Percentiles rank a stretch among this genome's conserved stretches.
Evolutionary conservation across 2,329 filamentous ascomycete genomes (phyloP).

Genomic region (Taxawa tesnikishii): DNA sequence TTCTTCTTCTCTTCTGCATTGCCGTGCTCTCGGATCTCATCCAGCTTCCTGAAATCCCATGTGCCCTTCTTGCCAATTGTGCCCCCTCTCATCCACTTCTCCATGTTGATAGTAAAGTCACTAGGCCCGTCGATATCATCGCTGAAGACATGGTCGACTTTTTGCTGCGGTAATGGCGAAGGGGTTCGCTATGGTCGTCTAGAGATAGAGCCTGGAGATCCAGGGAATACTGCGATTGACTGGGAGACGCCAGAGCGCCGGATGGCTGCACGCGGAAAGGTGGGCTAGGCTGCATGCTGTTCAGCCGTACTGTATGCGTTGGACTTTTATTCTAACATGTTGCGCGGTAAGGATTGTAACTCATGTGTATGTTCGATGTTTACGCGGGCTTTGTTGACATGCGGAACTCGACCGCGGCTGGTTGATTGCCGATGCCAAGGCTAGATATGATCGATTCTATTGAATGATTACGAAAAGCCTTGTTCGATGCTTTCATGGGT

Average conservation of each 20-base stretch:
- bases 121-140: conserved; percentile 25
- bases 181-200: conserved; percentile 11
- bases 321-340: no score
- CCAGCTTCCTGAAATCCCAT: conserved; percentile 6
- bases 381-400: no score
- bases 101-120: conserved; percentile 24
- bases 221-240: conserved; percentile 16
- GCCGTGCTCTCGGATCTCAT: conserved; percentile 1
- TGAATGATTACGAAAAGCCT: no score
- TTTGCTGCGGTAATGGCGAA: conserved; percentile 12
- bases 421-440: no score
- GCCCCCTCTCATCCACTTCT: conserved; percentile 17
- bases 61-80: neutral
- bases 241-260: conserved; percentile 3
- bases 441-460: no score
- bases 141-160: conserved; percentile 14
- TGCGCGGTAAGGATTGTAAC: no score
- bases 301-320: no score
- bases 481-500: no score
- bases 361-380: no score
- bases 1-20: conserved; percentile 1
- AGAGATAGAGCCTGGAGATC: conserved; percentile 19
- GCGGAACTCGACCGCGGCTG: no score
- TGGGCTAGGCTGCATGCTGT: conserved; percentile 18
- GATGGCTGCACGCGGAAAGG: conserved; percentile 11